These are phyloP conservation scores for Nemania diffusa DNA, from an alignment of 2,329 filamentous ascomycete genomes.

Conservation along the genomic window DNA sequence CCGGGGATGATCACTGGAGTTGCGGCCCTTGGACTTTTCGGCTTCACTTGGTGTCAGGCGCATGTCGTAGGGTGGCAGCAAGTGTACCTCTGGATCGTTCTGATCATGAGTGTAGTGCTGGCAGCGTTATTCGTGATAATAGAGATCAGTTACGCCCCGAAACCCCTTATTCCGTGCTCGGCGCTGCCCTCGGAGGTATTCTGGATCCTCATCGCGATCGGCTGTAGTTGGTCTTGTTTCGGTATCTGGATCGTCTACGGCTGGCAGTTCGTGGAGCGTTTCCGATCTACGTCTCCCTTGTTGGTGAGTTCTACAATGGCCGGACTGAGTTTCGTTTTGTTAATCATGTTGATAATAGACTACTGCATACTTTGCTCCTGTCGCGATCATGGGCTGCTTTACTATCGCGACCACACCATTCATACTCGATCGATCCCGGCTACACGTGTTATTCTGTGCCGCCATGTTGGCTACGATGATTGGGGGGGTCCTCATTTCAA, in stretches of 20 bases:
- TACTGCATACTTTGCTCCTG: constrained; percentile 47
- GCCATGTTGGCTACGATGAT: constrained; percentile 57
- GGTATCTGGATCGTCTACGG: constrained; percentile 55
- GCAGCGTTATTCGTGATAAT: constrained; percentile 66
- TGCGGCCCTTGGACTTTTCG: constrained; percentile 67
- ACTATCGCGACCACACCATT: constrained; percentile 46
- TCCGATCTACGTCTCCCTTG: constrained; percentile 47
- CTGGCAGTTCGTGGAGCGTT: constrained; percentile 54
- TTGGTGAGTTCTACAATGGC: constrained; percentile 37
- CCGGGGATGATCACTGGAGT: constrained; percentile 59
- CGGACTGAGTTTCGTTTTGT: not conserved
- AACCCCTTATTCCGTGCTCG: constrained; percentile 62
- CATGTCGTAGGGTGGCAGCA: constrained; percentile 67
- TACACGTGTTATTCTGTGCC: constrained; percentile 54
- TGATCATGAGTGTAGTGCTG: constrained; percentile 67
- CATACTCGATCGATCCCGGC: constrained; percentile 46
- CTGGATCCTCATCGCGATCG: constrained; percentile 58
- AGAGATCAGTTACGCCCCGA: constrained; percentile 56
- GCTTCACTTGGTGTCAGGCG: constrained; percentile 75
- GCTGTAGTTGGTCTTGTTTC: constrained; percentile 55
- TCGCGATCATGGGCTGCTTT: constrained; percentile 41
- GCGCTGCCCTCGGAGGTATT: constrained; percentile 56
- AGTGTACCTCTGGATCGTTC: constrained; percentile 64
- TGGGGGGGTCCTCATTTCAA: constrained; percentile 57
- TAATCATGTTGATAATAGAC: constrained; percentile 37